phyloP scores from a whole-genome alignment of 2,329 filamentous ascomycete genomes.

The Ophiocordyceps polyrhachis-furcata region DNA sequence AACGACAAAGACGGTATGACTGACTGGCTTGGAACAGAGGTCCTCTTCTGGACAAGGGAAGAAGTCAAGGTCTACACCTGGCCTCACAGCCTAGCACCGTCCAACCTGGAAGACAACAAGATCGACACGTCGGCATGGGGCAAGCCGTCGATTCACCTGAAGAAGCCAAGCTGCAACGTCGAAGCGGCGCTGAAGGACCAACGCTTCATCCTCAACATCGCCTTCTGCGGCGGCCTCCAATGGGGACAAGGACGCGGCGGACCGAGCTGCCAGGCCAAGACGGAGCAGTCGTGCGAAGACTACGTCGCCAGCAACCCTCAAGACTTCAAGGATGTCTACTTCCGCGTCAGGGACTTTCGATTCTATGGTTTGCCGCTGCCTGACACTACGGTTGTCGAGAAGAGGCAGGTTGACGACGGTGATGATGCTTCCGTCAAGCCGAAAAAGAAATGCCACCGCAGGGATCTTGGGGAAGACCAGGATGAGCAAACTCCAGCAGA shows the following conservation, averaged over 20 bases:
- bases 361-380: not conserved
- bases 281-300: not conserved
- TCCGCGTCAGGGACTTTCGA: constrained; percentile 1
- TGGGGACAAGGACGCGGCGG: not conserved
- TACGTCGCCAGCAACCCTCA: constrained; percentile 1
- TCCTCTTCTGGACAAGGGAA: constrained; percentile 18
- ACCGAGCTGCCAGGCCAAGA: not conserved
- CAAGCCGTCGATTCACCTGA: not conserved
- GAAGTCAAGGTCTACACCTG: constrained; percentile 19
- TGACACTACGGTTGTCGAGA: not conserved
- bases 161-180: not conserved
- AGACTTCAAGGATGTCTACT: constrained; percentile 1
- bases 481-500: too few relatives aligned
- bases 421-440: too few relatives aligned
- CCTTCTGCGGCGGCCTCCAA: not conserved
- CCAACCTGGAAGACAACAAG: constrained; percentile 6
- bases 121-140: constrained; percentile 1
- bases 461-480: too few relatives aligned
- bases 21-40: constrained; percentile 7
- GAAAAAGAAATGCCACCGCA: too few relatives aligned
- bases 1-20: not conserved
- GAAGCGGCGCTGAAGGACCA: not conserved
- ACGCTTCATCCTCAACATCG: constrained; percentile 1
- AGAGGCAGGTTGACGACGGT: not conserved
- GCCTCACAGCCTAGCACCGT: constrained; percentile 9